Evolutionary conservation across 2,329 filamentous ascomycete genomes (phyloP).

Genomic region (Pestalotiopsis sp.): DNA sequence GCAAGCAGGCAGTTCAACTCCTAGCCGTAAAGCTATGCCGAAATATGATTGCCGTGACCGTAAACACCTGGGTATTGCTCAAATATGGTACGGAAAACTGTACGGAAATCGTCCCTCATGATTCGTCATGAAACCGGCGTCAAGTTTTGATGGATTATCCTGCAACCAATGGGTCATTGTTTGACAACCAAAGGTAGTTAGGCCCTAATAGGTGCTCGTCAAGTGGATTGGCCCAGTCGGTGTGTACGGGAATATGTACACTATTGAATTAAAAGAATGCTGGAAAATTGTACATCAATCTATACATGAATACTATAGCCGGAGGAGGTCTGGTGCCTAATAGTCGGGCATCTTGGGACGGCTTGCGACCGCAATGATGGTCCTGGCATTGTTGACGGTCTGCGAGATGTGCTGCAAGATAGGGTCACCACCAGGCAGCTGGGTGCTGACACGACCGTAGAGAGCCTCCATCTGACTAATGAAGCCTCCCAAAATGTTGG

Average conservation of each 20-base stretch:
- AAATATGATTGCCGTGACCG: not conserved
- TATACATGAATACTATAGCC: not conserved
- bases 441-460: constrained; percentile 51
- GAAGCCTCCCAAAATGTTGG: constrained; percentile 59
- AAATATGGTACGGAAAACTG: constrained; percentile 2
- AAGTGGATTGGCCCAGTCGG: not conserved
- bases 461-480: constrained; percentile 55
- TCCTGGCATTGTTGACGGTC: constrained; percentile 39
- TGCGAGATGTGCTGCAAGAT: constrained; percentile 50
- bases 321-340: constrained; percentile 15
- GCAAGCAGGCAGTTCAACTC: not conserved
- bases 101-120: constrained; percentile 8
- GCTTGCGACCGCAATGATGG: constrained; percentile 26
- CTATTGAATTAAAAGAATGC: not conserved
- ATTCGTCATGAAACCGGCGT: not conserved
- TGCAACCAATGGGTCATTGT: not conserved
- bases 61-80: constrained; percentile 4
- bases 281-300: constrained; percentile 6
- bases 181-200: not conserved
- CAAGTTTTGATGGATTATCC: not conserved
- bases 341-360: constrained; percentile 22
- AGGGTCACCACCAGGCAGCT: constrained; percentile 46
- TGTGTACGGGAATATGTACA: not conserved
- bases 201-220: not conserved
- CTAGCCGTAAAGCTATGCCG: not conserved